Percentiles rank a stretch among this genome's conserved stretches.
These are phyloP conservation scores for Aureobasidium sp. DNA, from an alignment of 2,329 filamentous ascomycete genomes.

Conservation along the genomic window DNA sequence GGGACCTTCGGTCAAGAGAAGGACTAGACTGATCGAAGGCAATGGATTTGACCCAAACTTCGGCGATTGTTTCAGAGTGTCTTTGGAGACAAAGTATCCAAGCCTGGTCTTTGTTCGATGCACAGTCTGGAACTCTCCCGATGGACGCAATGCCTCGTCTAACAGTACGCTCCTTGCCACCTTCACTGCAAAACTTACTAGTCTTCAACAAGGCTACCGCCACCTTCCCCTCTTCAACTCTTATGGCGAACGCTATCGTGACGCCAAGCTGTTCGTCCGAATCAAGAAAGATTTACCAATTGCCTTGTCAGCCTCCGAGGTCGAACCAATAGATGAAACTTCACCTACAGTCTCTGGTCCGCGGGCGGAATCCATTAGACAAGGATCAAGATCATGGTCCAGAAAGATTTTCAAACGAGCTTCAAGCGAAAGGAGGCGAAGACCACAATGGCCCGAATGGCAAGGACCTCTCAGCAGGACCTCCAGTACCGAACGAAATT, in stretches of 20 bases:
- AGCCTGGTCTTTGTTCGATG: slow-evolving; percentile 90
- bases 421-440: slow-evolving; percentile 34
- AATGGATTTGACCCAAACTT: slow-evolving; percentile 95
- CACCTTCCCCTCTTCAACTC: slow-evolving; percentile 83
- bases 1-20: slow-evolving; percentile 65
- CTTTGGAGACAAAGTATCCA: slow-evolving; percentile 86
- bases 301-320: slow-evolving; percentile 25
- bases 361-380: slow-evolving; percentile 25
- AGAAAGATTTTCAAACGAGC: slow-evolving; percentile 38
- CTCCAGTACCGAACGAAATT: slow-evolving; percentile 27
- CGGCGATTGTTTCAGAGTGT: slow-evolving; percentile 70
- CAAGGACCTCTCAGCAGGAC: slow-evolving; percentile 26
- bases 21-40: slow-evolving; percentile 71
- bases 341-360: slow-evolving; percentile 24
- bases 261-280: slow-evolving; percentile 88
- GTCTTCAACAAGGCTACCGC: slow-evolving; percentile 84
- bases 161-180: slow-evolving; percentile 64
- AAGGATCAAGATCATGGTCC: slow-evolving; percentile 33
- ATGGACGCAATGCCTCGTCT: slow-evolving; percentile 61
- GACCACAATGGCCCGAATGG: slow-evolving; percentile 19
- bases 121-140: slow-evolving; percentile 79
- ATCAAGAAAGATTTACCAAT: slow-evolving; percentile 55
- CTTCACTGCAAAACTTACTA: slow-evolving; percentile 87
- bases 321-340: slow-evolving; percentile 22
- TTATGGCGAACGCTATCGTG: slow-evolving; percentile 86